Percentiles rank a stretch among this genome's conserved stretches.
Evolutionary conservation across 1,284 basidiomycete species (phyloP).

Genomic region (Cystobasidiaceae sp.): DNA sequence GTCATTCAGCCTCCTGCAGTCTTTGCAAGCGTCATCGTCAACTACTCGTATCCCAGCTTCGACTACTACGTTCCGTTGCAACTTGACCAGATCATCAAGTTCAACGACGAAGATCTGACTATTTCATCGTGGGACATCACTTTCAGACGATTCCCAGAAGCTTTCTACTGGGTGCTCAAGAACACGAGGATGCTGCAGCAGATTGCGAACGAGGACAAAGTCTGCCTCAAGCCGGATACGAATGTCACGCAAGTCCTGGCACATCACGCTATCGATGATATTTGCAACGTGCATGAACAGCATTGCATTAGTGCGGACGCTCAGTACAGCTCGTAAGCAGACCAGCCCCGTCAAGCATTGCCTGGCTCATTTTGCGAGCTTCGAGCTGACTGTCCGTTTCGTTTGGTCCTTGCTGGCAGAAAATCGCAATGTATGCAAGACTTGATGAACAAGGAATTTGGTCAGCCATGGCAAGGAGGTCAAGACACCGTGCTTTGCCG

Average conservation of each 20-base stretch:
- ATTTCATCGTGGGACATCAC: neutral
- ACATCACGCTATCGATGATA: neutral
- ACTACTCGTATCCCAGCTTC: too few relatives aligned
- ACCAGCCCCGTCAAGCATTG: too few relatives aligned
- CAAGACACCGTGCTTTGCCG: neutral
- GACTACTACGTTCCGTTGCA: neutral
- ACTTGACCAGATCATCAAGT: neutral
- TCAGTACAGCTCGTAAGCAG: neutral
- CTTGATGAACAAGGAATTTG: neutral
- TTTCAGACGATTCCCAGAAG: neutral
- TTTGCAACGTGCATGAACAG: neutral
- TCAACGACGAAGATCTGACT: neutral
- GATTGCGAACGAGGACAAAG: neutral
- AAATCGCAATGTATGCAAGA: neutral
- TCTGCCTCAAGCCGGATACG: neutral
- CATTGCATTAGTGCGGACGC: neutral
- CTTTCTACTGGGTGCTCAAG: neutral
- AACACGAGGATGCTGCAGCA: neutral
- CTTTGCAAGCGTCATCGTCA: constrained; percentile 35
- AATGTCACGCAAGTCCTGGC: neutral
- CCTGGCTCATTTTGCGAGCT: neutral
- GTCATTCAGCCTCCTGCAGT: constrained; percentile 36
- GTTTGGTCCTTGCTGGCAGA: too few relatives aligned
- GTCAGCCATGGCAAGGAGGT: neutral
- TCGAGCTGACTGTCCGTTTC: too few relatives aligned